Conservation (phyloP, 108 stramenopile species). For the Chaetoceros tenuissimus region DNA sequence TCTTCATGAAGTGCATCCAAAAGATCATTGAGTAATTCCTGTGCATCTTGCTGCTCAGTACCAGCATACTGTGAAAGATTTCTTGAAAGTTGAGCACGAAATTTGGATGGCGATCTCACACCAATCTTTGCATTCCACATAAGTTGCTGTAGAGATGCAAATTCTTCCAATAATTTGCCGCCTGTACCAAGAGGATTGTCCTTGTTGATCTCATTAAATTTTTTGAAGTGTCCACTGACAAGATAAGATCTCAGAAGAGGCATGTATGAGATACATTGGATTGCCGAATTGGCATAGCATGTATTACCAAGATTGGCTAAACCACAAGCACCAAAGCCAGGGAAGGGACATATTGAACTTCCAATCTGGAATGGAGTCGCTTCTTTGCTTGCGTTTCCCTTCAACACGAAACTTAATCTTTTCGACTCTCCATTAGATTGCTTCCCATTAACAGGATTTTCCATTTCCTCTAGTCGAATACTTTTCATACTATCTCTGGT, state of each 20-base stretch:
- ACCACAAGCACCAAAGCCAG: conserved; percentile 81
- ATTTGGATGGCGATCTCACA: conserved; percentile 63
- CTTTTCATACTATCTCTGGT: conserved; percentile 36
- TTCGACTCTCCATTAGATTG: conserved; percentile 29
- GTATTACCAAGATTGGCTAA: conserved; percentile 89
- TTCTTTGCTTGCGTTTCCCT: conserved; percentile 5
- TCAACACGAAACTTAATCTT: conserved; percentile 8
- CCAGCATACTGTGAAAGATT: conserved; percentile 82
- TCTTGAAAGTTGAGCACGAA: conserved; percentile 67
- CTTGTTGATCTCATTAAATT: conserved; percentile 78
- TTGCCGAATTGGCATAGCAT: conserved; percentile 91
- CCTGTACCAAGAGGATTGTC: conserved; percentile 93
- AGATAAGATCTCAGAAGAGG: conserved; percentile 84
- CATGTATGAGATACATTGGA: conserved; percentile 89
- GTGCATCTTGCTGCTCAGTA: conserved; percentile 94
- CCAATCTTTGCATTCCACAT: conserved; percentile 82
- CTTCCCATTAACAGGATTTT: conserved; percentile 20
- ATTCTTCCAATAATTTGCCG: conserved; percentile 88
- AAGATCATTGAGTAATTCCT: conserved; percentile 86
- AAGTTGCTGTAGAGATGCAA: conserved; percentile 65
- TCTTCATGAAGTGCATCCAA: conserved; percentile 92
- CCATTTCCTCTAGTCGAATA: conserved; percentile 10
- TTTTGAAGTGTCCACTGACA: conserved; percentile 66
- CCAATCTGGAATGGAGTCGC: conserved; percentile 12
- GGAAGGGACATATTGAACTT: conserved; percentile 58